A percentile compares a stretch with the other conserved stretches of the same genome.
phyloP scores from a whole-genome alignment of 345 rosid genomes.

The Hibiscus tridactylites region DNA sequence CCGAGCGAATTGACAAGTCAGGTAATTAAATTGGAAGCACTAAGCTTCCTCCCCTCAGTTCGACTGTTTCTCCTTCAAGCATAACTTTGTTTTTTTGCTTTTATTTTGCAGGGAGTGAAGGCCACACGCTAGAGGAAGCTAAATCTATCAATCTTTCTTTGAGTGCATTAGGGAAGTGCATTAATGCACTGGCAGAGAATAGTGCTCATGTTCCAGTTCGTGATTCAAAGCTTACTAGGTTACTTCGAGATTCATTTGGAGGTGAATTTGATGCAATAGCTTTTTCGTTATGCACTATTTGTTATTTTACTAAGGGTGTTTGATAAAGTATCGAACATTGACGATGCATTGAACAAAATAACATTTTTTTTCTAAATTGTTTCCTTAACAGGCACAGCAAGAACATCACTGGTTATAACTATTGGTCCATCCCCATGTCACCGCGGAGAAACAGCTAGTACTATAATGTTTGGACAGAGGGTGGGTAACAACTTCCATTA shows the following conservation, averaged over 20 bases:
- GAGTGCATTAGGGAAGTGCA: slow-evolving; percentile 97
- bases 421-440: slow-evolving; percentile 98
- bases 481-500: slow-evolving; percentile 31
- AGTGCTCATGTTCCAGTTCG: slow-evolving; percentile 90
- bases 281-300: background rate
- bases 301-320: background rate
- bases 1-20: slow-evolving; percentile 94
- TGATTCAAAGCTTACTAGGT: slow-evolving; percentile 95
- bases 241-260: slow-evolving; percentile 99
- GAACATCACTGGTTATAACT: slow-evolving; percentile 90
- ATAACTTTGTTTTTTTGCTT: slow-evolving; percentile 6
- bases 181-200: slow-evolving; percentile 92
- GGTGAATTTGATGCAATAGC: slow-evolving; percentile 34
- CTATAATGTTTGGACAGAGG: slow-evolving; percentile 99
- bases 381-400: slow-evolving; percentile 72
- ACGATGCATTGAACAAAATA: background rate
- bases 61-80: background rate
- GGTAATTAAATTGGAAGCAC: slow-evolving; percentile 29
- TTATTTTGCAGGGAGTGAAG: slow-evolving; percentile 69
- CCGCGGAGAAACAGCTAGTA: slow-evolving; percentile 95
- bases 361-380: slow-evolving; percentile 6
- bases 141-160: slow-evolving; percentile 96
- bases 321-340: background rate
- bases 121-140: slow-evolving; percentile 94
- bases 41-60: background rate